phyloP scores from a whole-genome alignment of 2,329 filamentous ascomycete genomes.

The Delphinella strobiligena region DNA sequence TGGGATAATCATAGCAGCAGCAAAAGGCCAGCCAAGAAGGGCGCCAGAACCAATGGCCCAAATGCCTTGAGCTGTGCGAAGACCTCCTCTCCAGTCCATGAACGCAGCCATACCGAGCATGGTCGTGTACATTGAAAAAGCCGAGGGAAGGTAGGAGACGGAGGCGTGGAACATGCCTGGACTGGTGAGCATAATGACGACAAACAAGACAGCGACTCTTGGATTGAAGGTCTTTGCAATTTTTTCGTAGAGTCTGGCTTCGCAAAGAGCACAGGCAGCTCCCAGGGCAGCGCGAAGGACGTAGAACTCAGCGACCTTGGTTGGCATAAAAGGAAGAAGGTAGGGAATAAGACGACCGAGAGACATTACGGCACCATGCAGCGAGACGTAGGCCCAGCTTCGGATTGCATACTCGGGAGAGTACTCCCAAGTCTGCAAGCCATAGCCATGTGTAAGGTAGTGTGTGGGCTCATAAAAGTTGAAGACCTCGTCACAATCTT shows the following conservation, averaged over 20 bases:
- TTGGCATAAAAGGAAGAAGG: slow-evolving; percentile 16
- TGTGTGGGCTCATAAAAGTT: slow-evolving; percentile 99
- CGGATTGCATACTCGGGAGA: slow-evolving; percentile 89
- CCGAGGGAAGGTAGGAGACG: slow-evolving; percentile 77
- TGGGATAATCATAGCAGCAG: slow-evolving; percentile 66
- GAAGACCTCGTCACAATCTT: slow-evolving; percentile 97
- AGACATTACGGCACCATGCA: slow-evolving; percentile 65
- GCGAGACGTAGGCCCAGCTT: slow-evolving; percentile 78
- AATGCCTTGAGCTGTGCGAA: slow-evolving; percentile 72
- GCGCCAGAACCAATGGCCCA: slow-evolving; percentile 83
- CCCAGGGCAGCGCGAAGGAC: slow-evolving; percentile 67
- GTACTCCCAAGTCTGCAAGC: slow-evolving; percentile 97
- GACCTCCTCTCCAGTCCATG: slow-evolving; percentile 73
- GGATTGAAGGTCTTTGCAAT: slow-evolving; percentile 68
- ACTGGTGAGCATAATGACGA: slow-evolving; percentile 63
- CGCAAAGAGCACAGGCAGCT: slow-evolving; percentile 64
- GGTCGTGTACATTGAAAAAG: slow-evolving; percentile 89
- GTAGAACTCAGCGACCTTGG: slow-evolving; percentile 63
- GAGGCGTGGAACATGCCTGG: slow-evolving; percentile 92
- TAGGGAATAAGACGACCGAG: slow-evolving; percentile 45
- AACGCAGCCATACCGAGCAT: slow-evolving; percentile 82
- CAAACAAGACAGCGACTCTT: slow-evolving; percentile 73
- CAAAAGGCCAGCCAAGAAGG: slow-evolving; percentile 89
- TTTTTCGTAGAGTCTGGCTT: slow-evolving; percentile 69
- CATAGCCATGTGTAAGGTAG: slow-evolving; percentile 85